Evolutionary conservation across 2,329 filamentous ascomycete genomes (phyloP).

Genomic region (Penicillium sp.): DNA sequence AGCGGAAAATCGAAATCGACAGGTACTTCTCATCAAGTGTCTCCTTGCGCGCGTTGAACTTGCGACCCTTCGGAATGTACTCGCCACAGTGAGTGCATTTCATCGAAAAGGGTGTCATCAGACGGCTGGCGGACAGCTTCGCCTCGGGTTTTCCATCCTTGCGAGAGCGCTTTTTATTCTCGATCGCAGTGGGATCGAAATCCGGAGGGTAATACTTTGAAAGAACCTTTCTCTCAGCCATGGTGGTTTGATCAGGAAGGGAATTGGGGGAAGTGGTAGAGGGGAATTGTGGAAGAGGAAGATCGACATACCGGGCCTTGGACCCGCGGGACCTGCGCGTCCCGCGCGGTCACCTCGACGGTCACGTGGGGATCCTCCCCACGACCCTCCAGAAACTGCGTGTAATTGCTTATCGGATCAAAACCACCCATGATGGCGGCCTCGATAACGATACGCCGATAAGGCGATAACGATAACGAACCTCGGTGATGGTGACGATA

Average conservation of each 20-base stretch:
- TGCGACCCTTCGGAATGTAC: constrained; percentile 89
- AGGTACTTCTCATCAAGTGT: constrained; percentile 90
- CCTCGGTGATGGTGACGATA: too few relatives aligned
- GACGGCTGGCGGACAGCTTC: constrained; percentile 65
- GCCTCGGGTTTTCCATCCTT: constrained; percentile 61
- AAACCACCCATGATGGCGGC: too few relatives aligned
- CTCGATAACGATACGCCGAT: too few relatives aligned
- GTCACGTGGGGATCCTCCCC: too few relatives aligned
- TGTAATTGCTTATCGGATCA: too few relatives aligned
- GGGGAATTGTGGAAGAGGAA: too few relatives aligned
- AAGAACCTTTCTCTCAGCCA: constrained; percentile 86
- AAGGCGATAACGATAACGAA: too few relatives aligned
- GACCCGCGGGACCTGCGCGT: too few relatives aligned
- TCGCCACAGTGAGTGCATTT: constrained; percentile 64
- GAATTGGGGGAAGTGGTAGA: too few relatives aligned
- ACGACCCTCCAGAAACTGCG: too few relatives aligned
- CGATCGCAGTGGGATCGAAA: constrained; percentile 84
- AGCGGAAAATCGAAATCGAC: constrained; percentile 80
- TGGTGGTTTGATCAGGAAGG: constrained; percentile 34
- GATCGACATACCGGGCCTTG: too few relatives aligned
- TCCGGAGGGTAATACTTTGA: constrained; percentile 64
- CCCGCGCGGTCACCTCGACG: too few relatives aligned
- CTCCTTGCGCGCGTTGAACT: constrained; percentile 94
- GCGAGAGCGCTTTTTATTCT: constrained; percentile 56
- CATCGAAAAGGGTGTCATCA: constrained; percentile 88